Evolutionary conservation across 2,329 filamentous ascomycete genomes (phyloP).

Genomic region (Laburnicola sp.): DNA sequence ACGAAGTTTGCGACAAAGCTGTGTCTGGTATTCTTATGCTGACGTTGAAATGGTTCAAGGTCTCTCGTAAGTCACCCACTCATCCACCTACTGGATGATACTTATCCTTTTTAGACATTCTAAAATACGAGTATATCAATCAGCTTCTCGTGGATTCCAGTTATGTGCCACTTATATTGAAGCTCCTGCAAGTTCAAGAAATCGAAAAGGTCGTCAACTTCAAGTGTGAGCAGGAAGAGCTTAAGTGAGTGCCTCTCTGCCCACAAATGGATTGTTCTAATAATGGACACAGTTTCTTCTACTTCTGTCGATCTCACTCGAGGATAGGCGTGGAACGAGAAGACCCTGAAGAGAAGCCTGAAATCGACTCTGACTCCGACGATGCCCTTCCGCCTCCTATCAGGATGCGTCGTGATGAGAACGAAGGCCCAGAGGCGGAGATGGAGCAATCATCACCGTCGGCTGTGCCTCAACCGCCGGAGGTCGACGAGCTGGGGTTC

Average conservation of each 20-base stretch:
- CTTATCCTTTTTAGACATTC: constrained; percentile 63
- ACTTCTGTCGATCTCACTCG: constrained; percentile 77
- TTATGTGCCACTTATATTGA: constrained; percentile 88
- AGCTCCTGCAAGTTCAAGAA: constrained; percentile 92
- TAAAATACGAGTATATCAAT: constrained; percentile 95
- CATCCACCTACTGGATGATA: not conserved
- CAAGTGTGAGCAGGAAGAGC: constrained; percentile 77
- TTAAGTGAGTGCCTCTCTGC: constrained; percentile 62
- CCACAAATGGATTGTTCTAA: constrained; percentile 21
- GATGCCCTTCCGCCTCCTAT: constrained; percentile 85
- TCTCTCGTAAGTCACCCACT: constrained; percentile 71
- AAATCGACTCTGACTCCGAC: constrained; percentile 49
- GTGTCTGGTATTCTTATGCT: constrained; percentile 86
- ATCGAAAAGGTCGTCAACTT: constrained; percentile 87
- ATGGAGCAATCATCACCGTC: constrained; percentile 28
- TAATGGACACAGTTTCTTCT: constrained; percentile 71
- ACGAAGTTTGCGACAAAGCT: constrained; percentile 89
- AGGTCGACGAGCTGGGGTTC: constrained; percentile 86
- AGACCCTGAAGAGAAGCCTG: constrained; percentile 22
- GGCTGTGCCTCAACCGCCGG: constrained; percentile 46
- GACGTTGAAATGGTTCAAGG: constrained; percentile 94
- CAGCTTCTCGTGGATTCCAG: constrained; percentile 93
- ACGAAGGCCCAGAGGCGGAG: constrained; percentile 28
- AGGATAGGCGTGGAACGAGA: constrained; percentile 55
- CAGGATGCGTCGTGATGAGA: constrained; percentile 56